Base-by-base conservation (phyloP, 345 rosid genomes). In the Diplotaxis tenuifolia region DNA sequence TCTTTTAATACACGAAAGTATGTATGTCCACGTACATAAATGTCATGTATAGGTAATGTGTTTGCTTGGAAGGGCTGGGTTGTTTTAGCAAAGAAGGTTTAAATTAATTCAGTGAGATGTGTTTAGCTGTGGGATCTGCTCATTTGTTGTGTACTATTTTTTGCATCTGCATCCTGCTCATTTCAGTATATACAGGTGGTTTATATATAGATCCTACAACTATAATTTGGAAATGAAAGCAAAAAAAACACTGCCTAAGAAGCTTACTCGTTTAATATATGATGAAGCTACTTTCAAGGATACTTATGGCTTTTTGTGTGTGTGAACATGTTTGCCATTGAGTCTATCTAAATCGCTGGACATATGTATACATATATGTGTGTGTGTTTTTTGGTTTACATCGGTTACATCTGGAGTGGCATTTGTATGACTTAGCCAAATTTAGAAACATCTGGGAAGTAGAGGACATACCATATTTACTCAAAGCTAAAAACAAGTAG, bases 391-490 rank as follows among this genome's bases (percentile, higher is more conserved):
- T 59, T 27, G 50, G 38, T 19, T 20, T 60, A n/a, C 42, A 67
- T 34, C 62, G 28, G 38, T 21, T 65, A 22, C 34, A 63, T 22
- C 19, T 71, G 8, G 53, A 22, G 27, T 32, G 40, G 23, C 38
- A 19, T 4, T n/a, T n/a, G n/a, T 62, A 47, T 56, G 52, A 47
- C 29, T 40, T 65, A 4, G 61, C 67, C 55, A 34, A 67, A 67
- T 67, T 50, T 58, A 47, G 67, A 58, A 66, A 66, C 23, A 52
- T 68, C 31, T 62, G 2, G 54, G 58, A 54, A 60, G 42, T 67
- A 34, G n/a, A 60, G n/a, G 45, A 38, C 28, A 54, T 74, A 32
- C 25, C 25, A 53, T 53, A 60, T 34, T 12, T 61, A 60, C 9
- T 75, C 29, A 53, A 50, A 62, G 58, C 64, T 27, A 53, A 53